These are phyloP conservation scores for Bruguiera sexangula DNA, from an alignment of 345 rosid species.

Conservation along the genomic window DNA sequence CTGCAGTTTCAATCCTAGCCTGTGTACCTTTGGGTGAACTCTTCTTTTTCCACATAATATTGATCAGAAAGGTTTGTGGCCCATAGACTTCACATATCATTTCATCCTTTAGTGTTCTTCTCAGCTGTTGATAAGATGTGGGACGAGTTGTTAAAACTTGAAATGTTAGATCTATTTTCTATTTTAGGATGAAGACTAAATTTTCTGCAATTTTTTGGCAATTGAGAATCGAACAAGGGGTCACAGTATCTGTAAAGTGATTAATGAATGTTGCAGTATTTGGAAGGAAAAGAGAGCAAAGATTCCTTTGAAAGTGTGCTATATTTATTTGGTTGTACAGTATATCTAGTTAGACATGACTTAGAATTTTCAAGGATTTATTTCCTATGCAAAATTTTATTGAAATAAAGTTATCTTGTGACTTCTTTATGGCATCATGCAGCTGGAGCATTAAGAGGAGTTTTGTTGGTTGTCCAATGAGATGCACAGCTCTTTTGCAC, in stretches of 20 bases:
- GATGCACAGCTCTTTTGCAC: no score
- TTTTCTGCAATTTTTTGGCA: neutral
- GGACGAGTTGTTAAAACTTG: neutral
- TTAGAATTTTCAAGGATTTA: neutral
- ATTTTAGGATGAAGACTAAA: neutral
- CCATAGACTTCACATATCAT: neutral
- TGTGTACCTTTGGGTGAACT: conserved; percentile 82
- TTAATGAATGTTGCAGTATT: neutral
- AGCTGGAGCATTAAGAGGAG: no score
- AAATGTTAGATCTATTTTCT: neutral
- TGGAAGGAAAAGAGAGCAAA: neutral
- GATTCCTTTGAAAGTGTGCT: neutral
- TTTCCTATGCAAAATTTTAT: neutral
- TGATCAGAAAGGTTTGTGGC: conserved; percentile 67
- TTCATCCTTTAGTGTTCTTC: neutral
- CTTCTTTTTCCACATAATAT: conserved; percentile 83
- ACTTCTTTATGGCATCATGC: no score
- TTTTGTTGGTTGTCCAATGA: no score
- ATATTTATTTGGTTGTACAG: neutral
- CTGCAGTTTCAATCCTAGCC: conserved; percentile 74
- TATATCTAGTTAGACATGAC: neutral
- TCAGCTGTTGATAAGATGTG: neutral
- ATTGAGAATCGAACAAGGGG: neutral
- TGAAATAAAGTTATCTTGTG: neutral
- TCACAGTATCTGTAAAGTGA: no score